phyloP scores from a whole-genome alignment of 208 protist species.

The Wallacemonas sp. region DNA sequence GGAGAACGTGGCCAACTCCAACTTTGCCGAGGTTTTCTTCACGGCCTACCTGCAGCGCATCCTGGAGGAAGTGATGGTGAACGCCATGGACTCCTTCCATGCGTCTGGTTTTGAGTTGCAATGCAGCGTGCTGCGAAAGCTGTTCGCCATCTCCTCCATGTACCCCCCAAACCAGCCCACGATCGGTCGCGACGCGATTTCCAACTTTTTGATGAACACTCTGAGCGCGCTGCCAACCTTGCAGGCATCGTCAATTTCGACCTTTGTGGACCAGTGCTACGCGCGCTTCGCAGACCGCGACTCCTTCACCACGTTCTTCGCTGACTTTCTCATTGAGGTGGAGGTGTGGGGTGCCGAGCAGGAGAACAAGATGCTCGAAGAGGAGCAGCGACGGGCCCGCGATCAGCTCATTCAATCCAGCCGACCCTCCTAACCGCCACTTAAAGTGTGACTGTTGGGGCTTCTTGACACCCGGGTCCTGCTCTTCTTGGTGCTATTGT shows the following conservation, averaged over 20 bases:
- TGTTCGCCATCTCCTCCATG: slow-evolving; percentile 71
- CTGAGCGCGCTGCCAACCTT: slow-evolving; percentile 74
- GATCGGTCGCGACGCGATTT: slow-evolving; percentile 58
- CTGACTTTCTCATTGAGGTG: slow-evolving; percentile 88
- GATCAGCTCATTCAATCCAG: not conserved
- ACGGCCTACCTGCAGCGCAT: slow-evolving; percentile 79
- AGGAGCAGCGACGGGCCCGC: slow-evolving; percentile 26
- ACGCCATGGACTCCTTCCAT: slow-evolving; percentile 83
- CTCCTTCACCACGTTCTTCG: slow-evolving; percentile 51
- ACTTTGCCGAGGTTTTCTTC: slow-evolving; percentile 67
- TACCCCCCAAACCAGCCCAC: slow-evolving; percentile 44
- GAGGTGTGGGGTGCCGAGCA: slow-evolving; percentile 87
- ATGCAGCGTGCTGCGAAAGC: slow-evolving; percentile 68
- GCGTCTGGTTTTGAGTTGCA: slow-evolving; percentile 76
- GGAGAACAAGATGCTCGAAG: slow-evolving; percentile 73
- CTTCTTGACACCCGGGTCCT: too few relatives aligned
- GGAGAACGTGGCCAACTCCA: slow-evolving; percentile 58
- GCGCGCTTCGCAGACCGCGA: slow-evolving; percentile 31
- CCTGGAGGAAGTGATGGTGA: slow-evolving; percentile 80
- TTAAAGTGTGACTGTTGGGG: too few relatives aligned
- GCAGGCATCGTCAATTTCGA: slow-evolving; percentile 37
- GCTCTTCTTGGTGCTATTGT: too few relatives aligned
- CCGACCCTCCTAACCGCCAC: not conserved
- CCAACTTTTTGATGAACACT: slow-evolving; percentile 51
- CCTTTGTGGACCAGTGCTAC: slow-evolving; percentile 65